phyloP scores from a whole-genome alignment of 768 basidiomycete species.

The Paxillus rubicundulus region DNA sequence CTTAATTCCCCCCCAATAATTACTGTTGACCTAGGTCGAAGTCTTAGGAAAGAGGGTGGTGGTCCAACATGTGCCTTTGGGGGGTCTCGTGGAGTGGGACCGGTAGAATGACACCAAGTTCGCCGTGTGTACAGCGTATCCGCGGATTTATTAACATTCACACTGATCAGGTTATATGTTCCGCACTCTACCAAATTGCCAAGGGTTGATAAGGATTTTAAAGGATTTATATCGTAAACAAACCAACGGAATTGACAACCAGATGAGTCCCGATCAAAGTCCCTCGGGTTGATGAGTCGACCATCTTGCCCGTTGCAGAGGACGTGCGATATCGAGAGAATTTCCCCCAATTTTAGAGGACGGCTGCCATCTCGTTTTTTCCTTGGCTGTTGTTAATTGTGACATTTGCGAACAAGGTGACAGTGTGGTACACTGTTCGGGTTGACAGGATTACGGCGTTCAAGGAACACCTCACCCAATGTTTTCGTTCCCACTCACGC shows the following conservation, averaged over 20 bases:
- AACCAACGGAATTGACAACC: not conserved
- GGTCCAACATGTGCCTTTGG: conserved; percentile 89
- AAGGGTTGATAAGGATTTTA: conserved; percentile 5
- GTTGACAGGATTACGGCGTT: conserved; percentile 9
- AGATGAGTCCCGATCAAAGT: not conserved
- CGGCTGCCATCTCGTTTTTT: not conserved
- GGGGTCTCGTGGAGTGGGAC: conserved; percentile 75
- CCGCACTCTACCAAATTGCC: conserved; percentile 7
- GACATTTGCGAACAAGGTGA: not conserved
- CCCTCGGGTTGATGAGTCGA: not conserved
- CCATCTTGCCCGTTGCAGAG: not conserved
- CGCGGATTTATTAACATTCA: conserved; percentile 18
- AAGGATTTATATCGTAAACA: not conserved
- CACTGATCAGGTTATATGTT: conserved; percentile 9
- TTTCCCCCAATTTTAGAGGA: not conserved
- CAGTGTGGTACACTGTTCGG: not conserved
- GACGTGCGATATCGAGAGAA: not conserved
- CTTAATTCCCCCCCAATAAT: not conserved
- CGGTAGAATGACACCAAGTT: conserved; percentile 4
- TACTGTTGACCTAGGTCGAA: conserved; percentile 56
- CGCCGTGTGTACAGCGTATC: conserved; percentile 5
- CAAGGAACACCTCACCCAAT: not conserved
- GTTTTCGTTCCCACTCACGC: not conserved
- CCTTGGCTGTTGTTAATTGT: conserved; percentile 10
- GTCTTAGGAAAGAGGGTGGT: conserved; percentile 94